Evolutionary conservation across 2,329 filamentous ascomycete genomes (phyloP).

Genomic region (Furcasterigmium sp.): DNA sequence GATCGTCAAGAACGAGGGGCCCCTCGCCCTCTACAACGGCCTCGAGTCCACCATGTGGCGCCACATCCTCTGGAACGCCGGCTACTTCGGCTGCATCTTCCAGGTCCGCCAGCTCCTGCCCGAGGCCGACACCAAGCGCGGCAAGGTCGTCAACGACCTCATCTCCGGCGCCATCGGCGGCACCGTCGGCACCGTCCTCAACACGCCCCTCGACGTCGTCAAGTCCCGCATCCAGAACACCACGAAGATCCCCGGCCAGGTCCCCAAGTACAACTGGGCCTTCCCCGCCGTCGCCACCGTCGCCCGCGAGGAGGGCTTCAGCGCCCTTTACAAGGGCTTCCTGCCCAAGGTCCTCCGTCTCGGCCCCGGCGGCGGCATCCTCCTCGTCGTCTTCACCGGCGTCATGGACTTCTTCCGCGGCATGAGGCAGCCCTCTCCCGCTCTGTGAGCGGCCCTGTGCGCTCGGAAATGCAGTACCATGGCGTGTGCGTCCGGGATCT

Average conservation of each 20-base stretch:
- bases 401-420: constrained; percentile 91
- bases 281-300: constrained; percentile 83
- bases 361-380: constrained; percentile 57
- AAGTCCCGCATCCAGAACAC: constrained; percentile 98
- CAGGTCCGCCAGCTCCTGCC: constrained; percentile 86
- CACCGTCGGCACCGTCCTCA: constrained; percentile 81
- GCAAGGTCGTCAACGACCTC: constrained; percentile 82
- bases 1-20: constrained; percentile 78
- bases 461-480: no score
- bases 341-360: constrained; percentile 72
- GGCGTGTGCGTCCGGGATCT: no score
- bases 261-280: constrained; percentile 98
- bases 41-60: constrained; percentile 96
- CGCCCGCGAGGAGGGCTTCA: constrained; percentile 87
- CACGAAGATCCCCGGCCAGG: constrained; percentile 70
- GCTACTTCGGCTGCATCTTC: constrained; percentile 98
- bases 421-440: constrained; percentile 26
- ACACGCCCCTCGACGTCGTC: constrained; percentile 95
- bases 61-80: constrained; percentile 84
- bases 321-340: constrained; percentile 95
- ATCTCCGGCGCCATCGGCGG: constrained; percentile 84
- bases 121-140: constrained; percentile 70
- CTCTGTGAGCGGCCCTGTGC: no score
- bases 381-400: constrained; percentile 81
- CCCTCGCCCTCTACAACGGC: constrained; percentile 90